A percentile compares a stretch with the other conserved stretches of the same genome.
Conservation (phyloP, 192 early-diverging fungal genomes). For the Backusella liffmaniae region DNA sequence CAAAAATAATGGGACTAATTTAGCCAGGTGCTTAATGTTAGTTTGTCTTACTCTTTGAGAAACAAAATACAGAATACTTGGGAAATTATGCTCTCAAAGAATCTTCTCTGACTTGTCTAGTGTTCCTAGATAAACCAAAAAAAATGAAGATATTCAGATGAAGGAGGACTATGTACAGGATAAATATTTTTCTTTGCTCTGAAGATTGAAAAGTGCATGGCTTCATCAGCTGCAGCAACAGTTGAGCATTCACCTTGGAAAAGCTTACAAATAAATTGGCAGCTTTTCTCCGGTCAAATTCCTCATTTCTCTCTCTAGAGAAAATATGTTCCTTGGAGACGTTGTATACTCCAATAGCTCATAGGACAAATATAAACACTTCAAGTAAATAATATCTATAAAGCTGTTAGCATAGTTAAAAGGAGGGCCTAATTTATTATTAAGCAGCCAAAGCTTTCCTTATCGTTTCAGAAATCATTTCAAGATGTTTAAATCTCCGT, state of each 20-base stretch:
- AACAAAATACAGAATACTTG: no score
- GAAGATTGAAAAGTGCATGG: constrained; percentile 5
- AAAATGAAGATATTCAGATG: no score
- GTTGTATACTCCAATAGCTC: not conserved
- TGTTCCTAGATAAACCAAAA: no score
- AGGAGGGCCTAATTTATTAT: not conserved
- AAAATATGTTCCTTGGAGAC: not conserved
- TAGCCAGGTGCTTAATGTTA: no score
- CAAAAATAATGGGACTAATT: no score
- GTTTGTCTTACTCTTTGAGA: no score
- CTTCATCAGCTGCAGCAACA: not conserved
- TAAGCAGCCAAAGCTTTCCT: not conserved
- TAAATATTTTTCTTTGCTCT: not conserved
- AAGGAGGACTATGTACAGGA: not conserved
- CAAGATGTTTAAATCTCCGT: not conserved
- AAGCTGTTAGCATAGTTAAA: no score
- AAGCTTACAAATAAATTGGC: no score
- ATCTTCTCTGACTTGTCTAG: not conserved
- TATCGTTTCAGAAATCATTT: not conserved
- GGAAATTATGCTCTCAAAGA: no score
- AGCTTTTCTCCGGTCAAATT: not conserved
- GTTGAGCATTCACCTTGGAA: no score
- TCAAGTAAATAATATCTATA: no score
- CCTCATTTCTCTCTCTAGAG: not conserved
- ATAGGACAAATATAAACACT: not conserved